These are phyloP conservation scores for Ceriops tagal DNA, from an alignment of 345 rosid species.

Conservation along the genomic window DNA sequence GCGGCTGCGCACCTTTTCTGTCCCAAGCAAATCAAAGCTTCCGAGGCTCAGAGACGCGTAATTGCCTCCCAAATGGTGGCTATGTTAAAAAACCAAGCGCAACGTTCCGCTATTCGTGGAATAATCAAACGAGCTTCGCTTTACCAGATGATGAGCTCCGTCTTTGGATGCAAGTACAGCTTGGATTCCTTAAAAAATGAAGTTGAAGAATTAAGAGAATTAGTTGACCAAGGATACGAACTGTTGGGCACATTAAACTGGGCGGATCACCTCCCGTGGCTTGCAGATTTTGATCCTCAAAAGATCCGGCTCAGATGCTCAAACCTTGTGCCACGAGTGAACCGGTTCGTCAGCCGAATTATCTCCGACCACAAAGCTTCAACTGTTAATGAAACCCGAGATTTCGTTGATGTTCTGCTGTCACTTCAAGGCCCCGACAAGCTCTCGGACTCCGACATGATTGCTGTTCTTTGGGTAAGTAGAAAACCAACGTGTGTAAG, in stretches of 20 bases:
- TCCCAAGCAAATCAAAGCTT: conserved; percentile 50
- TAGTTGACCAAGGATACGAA: conserved; percentile 73
- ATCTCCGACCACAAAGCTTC: conserved; percentile 44
- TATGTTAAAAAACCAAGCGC: conserved; percentile 16
- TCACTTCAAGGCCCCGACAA: conserved; percentile 54
- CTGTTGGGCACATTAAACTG: conserved; percentile 59
- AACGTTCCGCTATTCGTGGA: conserved; percentile 42
- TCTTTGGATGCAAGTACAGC: conserved; percentile 55
- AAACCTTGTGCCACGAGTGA: conserved; percentile 56
- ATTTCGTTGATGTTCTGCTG: conserved; percentile 69
- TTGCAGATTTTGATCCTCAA: conserved; percentile 60
- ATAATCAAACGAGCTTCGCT: conserved; percentile 61
- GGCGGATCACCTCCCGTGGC: conserved; percentile 70
- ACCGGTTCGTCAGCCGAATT: conserved; percentile 55
- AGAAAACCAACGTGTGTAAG: neutral
- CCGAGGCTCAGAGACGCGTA: conserved; percentile 38
- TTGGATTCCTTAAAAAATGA: conserved; percentile 36
- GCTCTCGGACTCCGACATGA: conserved; percentile 56
- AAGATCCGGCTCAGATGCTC: conserved; percentile 67
- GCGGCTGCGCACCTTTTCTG: conserved; percentile 61
- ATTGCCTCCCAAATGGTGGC: conserved; percentile 52
- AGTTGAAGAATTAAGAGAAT: conserved; percentile 34
- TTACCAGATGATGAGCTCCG: conserved; percentile 72
- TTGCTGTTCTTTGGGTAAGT: conserved; percentile 80
- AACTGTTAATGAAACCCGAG: conserved; percentile 28